Evolutionary conservation across 768 basidiomycete species (phyloP).

Genomic region (Hygrophorus russula): DNA sequence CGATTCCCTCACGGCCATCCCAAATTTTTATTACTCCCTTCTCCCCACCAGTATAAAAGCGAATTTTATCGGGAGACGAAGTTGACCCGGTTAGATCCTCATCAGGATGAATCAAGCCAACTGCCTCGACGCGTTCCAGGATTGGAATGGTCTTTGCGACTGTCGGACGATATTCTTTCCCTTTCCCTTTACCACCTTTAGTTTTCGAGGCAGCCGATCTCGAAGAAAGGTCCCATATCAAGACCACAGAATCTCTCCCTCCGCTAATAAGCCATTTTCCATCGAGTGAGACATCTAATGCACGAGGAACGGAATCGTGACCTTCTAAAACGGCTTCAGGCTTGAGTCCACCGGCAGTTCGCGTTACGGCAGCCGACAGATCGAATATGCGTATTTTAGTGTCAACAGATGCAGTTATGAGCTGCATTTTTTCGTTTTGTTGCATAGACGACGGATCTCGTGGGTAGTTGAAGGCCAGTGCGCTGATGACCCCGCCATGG

Average conservation of each 20-base stretch:
- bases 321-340: constrained; percentile 83
- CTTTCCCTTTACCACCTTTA: constrained; percentile 34
- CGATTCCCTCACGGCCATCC: constrained; percentile 60
- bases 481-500: constrained; percentile 95
- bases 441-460: constrained; percentile 40
- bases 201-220: constrained; percentile 14
- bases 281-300: constrained; percentile 74
- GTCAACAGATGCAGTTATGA: constrained; percentile 88
- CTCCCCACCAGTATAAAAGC: constrained; percentile 86
- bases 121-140: constrained; percentile 79
- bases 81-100: constrained; percentile 36
- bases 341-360: constrained; percentile 43
- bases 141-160: constrained; percentile 73
- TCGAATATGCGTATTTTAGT: constrained; percentile 90
- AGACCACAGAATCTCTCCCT: constrained; percentile 84
- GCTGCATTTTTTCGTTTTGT: constrained; percentile 50
- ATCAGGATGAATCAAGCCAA: constrained; percentile 54
- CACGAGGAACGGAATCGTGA: constrained; percentile 89
- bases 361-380: constrained; percentile 52
- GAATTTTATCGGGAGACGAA: constrained; percentile 29
- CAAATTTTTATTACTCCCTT: constrained; percentile 80
- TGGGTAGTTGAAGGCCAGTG: constrained; percentile 76
- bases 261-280: constrained; percentile 87
- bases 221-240: constrained; percentile 78
- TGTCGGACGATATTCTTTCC: constrained; percentile 40